phyloP scores from a whole-genome alignment of 2,329 filamentous ascomycete genomes.

The Ampelomyces quisqualis region DNA sequence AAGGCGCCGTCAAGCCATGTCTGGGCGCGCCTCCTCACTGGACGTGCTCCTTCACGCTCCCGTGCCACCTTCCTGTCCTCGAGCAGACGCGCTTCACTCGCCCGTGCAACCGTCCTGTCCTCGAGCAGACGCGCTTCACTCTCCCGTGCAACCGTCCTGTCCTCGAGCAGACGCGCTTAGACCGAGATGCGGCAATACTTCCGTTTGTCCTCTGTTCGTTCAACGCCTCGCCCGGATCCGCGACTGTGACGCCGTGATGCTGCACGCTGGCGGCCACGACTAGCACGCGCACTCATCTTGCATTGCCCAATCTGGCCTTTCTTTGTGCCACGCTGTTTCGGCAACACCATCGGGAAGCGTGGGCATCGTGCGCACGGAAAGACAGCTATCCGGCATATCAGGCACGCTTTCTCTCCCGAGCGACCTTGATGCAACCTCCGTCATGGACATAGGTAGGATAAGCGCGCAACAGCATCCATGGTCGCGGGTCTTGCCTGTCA shows the following conservation, averaged over 20 bases:
- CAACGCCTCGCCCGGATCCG: not conserved
- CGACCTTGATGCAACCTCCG: not conserved
- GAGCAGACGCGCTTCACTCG: no score
- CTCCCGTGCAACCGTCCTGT: no score
- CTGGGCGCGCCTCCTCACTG: not conserved
- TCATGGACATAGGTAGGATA: not conserved
- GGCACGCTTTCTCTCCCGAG: conserved; percentile 1
- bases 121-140: no score
- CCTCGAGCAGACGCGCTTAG: not conserved
- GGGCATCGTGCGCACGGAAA: not conserved
- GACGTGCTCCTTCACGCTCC: not conserved
- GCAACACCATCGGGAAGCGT: not conserved
- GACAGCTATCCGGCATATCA: no score
- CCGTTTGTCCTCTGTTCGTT: not conserved
- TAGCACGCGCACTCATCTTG: not conserved
- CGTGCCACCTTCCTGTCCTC: conserved; percentile 1
- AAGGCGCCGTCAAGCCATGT: not conserved
- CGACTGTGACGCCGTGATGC: not conserved
- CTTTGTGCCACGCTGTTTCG: no score
- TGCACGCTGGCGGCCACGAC: not conserved
- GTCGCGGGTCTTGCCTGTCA: not conserved
- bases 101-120: no score
- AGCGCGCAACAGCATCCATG: not conserved
- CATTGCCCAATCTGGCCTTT: not conserved
- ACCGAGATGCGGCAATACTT: not conserved